phyloP scores from a whole-genome alignment of 805 yeast species.

The Lachancea meyersii region DNA sequence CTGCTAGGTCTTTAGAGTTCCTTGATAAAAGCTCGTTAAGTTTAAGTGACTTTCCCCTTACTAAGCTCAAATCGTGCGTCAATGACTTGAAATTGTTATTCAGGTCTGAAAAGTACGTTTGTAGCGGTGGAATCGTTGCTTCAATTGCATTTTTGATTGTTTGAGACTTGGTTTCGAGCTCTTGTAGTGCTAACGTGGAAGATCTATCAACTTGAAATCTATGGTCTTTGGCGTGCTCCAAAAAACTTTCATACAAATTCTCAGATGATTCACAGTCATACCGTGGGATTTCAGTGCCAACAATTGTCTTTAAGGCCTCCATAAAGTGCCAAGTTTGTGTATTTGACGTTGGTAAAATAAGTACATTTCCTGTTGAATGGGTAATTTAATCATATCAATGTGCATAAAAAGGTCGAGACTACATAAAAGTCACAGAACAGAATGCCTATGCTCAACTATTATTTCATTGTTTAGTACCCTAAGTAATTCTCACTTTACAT shows the following conservation, averaged over 20 bases:
- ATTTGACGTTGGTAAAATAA: background rate
- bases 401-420: background rate
- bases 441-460: too few relatives aligned
- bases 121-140: conserved; percentile 41
- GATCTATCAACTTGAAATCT: conserved; percentile 8
- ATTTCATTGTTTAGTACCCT: too few relatives aligned
- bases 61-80: conserved; percentile 54
- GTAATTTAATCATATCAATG: background rate
- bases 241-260: conserved; percentile 3
- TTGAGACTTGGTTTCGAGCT: conserved; percentile 17
- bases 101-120: conserved; percentile 47
- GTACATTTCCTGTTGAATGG: background rate
- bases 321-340: conserved; percentile 12
- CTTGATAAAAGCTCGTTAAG: conserved; percentile 43
- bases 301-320: conserved; percentile 14
- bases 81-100: conserved; percentile 50
- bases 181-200: conserved; percentile 16
- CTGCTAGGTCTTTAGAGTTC: conserved; percentile 43
- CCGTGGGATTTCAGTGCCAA: conserved; percentile 7
- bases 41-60: conserved; percentile 48
- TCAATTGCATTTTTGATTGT: conserved; percentile 22
- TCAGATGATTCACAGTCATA: background rate
- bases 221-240: conserved; percentile 7
- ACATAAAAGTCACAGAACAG: background rate
- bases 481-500: conserved; percentile 15